A percentile compares a stretch with the other conserved stretches of the same genome.
Evolutionary conservation across 495 filamentous ascomycete species (phyloP).

Genomic region (Trypethelium eluteriae): DNA sequence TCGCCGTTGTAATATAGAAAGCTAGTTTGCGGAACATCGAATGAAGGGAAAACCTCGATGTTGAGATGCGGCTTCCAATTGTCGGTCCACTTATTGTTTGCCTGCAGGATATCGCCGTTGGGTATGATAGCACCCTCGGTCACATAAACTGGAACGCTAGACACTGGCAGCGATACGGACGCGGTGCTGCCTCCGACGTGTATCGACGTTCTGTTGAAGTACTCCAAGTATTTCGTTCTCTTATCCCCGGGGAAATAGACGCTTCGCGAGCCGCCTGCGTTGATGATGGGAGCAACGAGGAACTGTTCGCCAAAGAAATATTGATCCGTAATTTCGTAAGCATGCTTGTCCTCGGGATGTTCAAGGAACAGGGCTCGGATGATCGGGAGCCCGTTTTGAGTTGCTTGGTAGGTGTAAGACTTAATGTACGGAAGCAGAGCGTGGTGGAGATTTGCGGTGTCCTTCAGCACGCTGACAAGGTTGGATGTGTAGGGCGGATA

Average conservation of each 20-base stretch:
- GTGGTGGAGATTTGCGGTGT: slow-evolving; percentile 28
- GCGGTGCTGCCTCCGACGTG: slow-evolving; percentile 23
- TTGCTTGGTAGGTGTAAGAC: slow-evolving; percentile 28
- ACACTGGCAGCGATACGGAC: slow-evolving; percentile 13
- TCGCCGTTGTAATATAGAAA: slow-evolving; percentile 10
- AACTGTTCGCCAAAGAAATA: slow-evolving; percentile 33
- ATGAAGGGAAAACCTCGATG: slow-evolving; percentile 30
- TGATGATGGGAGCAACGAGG: slow-evolving; percentile 31
- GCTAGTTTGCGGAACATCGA: neutral
- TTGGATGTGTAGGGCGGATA: slow-evolving; percentile 27
- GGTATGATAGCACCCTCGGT: slow-evolving; percentile 31
- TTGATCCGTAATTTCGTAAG: slow-evolving; percentile 24
- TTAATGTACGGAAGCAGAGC: slow-evolving; percentile 32
- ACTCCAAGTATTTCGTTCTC: slow-evolving; percentile 24
- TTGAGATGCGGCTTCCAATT: slow-evolving; percentile 29
- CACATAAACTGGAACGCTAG: slow-evolving; percentile 30
- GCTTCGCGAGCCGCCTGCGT: slow-evolving; percentile 21
- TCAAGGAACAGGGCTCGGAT: slow-evolving; percentile 34
- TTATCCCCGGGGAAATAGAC: slow-evolving; percentile 30
- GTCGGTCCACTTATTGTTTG: slow-evolving; percentile 31
- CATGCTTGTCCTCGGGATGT: slow-evolving; percentile 22
- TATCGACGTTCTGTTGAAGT: slow-evolving; percentile 25
- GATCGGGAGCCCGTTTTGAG: slow-evolving; percentile 27
- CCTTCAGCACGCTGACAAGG: slow-evolving; percentile 28
- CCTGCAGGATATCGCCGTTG: slow-evolving; percentile 29